These are phyloP conservation scores for Alternaria ventricosa DNA, from an alignment of 2,329 filamentous ascomycete genomes.

Conservation along the genomic window DNA sequence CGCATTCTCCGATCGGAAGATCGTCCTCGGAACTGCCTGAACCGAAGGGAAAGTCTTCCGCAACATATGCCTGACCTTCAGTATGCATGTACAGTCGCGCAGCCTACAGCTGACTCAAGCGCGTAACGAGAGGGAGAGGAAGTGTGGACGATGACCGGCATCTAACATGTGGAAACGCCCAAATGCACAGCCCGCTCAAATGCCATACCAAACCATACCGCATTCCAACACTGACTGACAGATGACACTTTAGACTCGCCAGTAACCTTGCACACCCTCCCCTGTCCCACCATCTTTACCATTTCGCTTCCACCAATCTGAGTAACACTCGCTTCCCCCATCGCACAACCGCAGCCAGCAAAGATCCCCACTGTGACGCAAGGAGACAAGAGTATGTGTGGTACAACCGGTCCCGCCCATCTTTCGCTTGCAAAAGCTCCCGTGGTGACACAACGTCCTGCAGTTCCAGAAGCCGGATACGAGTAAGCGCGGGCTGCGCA, in stretches of 20 bases:
- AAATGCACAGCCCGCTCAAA: not conserved
- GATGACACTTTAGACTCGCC: constrained; percentile 1
- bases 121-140: not conserved
- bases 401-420: not conserved
- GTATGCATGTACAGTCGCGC: not conserved
- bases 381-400: not conserved
- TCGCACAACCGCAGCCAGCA: not conserved
- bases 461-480: not conserved
- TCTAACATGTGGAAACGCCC: not conserved
- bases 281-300: not conserved
- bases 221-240: not conserved
- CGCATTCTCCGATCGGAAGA: not conserved
- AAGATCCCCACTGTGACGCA: not conserved
- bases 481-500: not conserved
- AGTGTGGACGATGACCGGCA: not conserved
- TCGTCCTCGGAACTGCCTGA: not conserved
- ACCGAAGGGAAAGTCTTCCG: not conserved
- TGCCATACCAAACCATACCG: not conserved
- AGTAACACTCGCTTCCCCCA: not conserved
- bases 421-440: not conserved
- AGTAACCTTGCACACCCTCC: not conserved
- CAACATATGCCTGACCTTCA: not conserved
- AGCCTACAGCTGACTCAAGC: not conserved
- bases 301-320: not conserved
- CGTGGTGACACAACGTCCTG: not conserved